phyloP scores from a whole-genome alignment of 176 grass and related monocot genomes.

The Guadua angustifolia region DNA sequence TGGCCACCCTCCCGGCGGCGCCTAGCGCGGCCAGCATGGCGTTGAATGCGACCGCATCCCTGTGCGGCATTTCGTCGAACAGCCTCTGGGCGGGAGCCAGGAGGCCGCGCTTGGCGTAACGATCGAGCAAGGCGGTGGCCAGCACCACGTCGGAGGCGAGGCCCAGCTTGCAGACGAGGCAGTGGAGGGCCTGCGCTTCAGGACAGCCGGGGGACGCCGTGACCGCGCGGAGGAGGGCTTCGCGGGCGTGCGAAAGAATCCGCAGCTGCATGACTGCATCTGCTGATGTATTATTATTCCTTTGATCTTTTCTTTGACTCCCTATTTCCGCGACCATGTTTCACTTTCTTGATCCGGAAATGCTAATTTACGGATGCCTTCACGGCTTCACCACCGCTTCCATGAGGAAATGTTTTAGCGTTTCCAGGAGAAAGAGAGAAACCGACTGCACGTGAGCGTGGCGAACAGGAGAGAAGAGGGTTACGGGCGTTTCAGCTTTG shows the following conservation, averaged over 20 bases:
- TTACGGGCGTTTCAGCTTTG: too few species aligned
- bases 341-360: too few species aligned
- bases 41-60: constrained; percentile 56
- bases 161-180: constrained; percentile 41
- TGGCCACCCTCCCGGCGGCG: constrained; percentile 4
- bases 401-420: too few species aligned
- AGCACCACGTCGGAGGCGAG: constrained; percentile 41
- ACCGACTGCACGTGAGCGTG: too few species aligned
- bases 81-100: constrained; percentile 11
- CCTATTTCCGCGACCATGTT: too few species aligned
- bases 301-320: too few species aligned
- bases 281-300: too few species aligned
- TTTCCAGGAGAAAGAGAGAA: too few species aligned
- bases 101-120: constrained; percentile 41
- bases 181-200: constrained; percentile 46
- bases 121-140: constrained; percentile 41
- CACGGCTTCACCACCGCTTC: too few species aligned
- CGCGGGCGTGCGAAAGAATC: not conserved
- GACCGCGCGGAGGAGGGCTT: constrained; percentile 26
- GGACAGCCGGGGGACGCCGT: not conserved
- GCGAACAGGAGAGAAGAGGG: too few species aligned
- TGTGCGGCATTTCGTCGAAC: constrained; percentile 58
- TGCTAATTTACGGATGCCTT: too few species aligned
- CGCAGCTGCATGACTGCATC: not conserved
- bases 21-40: constrained; percentile 49